Evolutionary conservation across 345 rosid genomes (phyloP), one percentile per base, ranked within the genome.

Genomic region (Dimocarpus longan): DNA sequence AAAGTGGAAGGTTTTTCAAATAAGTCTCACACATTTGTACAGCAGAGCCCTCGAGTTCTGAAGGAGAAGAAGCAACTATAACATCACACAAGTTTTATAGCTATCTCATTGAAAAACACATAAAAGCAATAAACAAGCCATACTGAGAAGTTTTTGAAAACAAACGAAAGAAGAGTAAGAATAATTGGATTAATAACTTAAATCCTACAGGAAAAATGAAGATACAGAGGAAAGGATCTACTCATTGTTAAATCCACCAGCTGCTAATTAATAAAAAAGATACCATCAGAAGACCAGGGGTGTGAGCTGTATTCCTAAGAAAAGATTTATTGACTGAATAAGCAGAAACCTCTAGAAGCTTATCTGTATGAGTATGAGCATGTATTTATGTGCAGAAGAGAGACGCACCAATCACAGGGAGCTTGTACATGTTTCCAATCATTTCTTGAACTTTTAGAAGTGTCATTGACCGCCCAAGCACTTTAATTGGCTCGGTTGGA

Each of bases 401-500:
- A 84, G 64, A 82, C 90, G 40, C 80, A 96, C 99, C 98, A 68
- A 48, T 70, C 43, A 87, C 84, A 21, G 95, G 84, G 65, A 88
- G 84, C 76, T 65, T 80, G 84, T 78, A 85, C 10, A 85, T 64
- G 81, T 81, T 82, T 80, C 97, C 95, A 6, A 89, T 86, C 82
- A 92, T 73, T 81, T 94, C 95, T 79, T 90, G 92, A 59, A 94
- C 84, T 85, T 92, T 94, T 22, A 86, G 73, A 68, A 90, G 72
- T 8, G 95, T 84, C 79, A 89, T 91, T 62, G 92, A 89, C 82
- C 80, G 91, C 79, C 99, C 98, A 77, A 96, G 94, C 21, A 80
- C 90, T 88, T 91, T 88, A 67, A 84, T 86, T 76, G 93, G 89
- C 37, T 71, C 76, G 12, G 66, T 74, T 64, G 92, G 77, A 80